Evolutionary conservation across 129 eudicot genomes (phyloP).

Genomic region (Arctium minus): DNA sequence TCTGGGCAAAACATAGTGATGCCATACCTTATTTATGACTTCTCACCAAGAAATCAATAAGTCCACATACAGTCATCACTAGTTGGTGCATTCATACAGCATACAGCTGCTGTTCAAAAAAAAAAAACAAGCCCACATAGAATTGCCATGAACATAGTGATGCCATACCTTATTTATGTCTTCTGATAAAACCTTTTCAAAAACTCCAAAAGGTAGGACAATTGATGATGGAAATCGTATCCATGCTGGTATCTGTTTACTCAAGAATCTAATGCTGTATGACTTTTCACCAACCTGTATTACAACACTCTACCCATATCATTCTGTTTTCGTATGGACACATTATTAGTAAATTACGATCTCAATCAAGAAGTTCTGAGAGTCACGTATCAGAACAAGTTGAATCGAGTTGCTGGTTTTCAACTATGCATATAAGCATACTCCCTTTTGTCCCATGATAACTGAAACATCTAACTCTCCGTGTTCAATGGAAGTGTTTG

Average conservation of each 20-base stretch:
- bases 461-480: not conserved
- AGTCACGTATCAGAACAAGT: not conserved
- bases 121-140: too few species aligned
- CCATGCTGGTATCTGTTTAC: slow-evolving; percentile 38
- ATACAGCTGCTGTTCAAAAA: too few species aligned
- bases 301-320: not conserved
- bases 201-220: slow-evolving; percentile 47
- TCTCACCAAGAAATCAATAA: too few species aligned
- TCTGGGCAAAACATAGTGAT: not conserved
- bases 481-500: not conserved
- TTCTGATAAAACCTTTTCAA: slow-evolving; percentile 41
- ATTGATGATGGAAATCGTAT: slow-evolving; percentile 45
- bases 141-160: not conserved
- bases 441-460: not conserved
- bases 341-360: not conserved
- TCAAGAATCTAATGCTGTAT: slow-evolving; percentile 42
- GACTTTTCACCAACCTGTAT: slow-evolving; percentile 53
- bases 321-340: not conserved
- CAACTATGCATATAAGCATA: not conserved
- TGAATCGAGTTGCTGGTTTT: not conserved
- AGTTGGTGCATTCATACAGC: too few species aligned
- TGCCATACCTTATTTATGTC: slow-evolving; percentile 45
- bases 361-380: not conserved
- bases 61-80: not conserved
- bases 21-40: too few species aligned